Evolutionary conservation across 805 yeast species (phyloP), one percentile per base, ranked within the genome.

Genomic region (Isabelozyma rhagii): DNA sequence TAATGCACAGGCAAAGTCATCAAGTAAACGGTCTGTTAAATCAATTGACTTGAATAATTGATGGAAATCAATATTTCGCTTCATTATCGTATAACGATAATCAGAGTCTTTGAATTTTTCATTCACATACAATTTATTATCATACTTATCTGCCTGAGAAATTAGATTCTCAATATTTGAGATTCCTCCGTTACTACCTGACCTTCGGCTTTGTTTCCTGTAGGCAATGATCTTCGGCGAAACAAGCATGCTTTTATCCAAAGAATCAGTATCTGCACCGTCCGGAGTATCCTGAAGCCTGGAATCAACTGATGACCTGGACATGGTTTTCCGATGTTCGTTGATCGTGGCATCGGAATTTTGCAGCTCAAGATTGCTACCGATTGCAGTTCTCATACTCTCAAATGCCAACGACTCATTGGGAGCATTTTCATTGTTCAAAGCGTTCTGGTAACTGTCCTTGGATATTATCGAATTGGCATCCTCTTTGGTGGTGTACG

Each of bases 1-100:
- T 48, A 93, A 69, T 0, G 97, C 97, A 73, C 98, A 94, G 27
- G 89, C 82, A 59, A 87, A 92, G 58, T 91, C 97, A 60, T 90
- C 97, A 36, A 93, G 64, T 13, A 93, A 69, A 46, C 85, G 72
- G 59, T 93, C 97, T 43, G 82, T 78, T 21, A 70, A 69, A 2
- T 92, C 87, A 2, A 90, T 71, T 8, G 83, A 75, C 49, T 82
- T 76, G 72, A 93, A 94, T 2, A 85, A 57, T 39, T 74, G 78
- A 67, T 91, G 97, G 64, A 90, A 94, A 39, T 89, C 96, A 5
- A 76, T 71, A 60, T 91, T 69, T 47, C 96, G 72, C 45, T 77
- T 77, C 47, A 75, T 74, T 2, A 84, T 71, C 1, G 97, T 90
- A 60, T 76, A 87, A 47, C 84, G 74, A 60, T 81, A 85, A 11